Evolutionary conservation across 495 filamentous ascomycete genomes (phyloP), one percentile per base, ranked within the genome.

Genomic region (Terfezia boudieri): DNA sequence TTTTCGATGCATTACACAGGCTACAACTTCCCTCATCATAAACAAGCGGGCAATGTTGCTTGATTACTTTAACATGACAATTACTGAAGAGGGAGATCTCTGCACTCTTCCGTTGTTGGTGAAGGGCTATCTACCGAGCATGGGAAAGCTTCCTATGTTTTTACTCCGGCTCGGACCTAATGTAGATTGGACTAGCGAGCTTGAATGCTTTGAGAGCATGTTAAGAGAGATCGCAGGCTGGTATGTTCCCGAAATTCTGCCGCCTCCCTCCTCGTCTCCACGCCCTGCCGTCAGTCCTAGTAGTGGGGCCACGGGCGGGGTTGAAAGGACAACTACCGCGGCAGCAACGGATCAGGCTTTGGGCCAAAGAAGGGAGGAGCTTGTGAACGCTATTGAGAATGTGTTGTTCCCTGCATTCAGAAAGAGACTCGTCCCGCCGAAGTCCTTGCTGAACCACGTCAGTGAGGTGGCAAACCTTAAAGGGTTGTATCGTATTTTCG

Each of bases 401-500:
- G 72, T 80, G 46, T 69, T 93, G 52, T 89, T 89, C 60, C 81
- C 90, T 6, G 84, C 87, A 4, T 79, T 94, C 58, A 82, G 84
- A 66, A 75, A 81, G 7, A 73, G 87, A 53, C 66, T 99, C 37
- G 81, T 96, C 56, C 88, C 87, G 26, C 94, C 89, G 46, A 82
- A 76, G 56, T 72, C 74, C 20, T 67, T 96, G 60, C 74, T 95
- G 66, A 75, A 76, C 55, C 84, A 80, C 17, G 78, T 94, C 35
- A 72, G 92, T 14, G 90, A 99, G 69, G 79, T 94, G 26, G 92
- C 92, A 0, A 83, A 94, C 71, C 68, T 96, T 55, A 96, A 94
- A 67, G 88, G 92, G 4, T 65, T 99, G 52, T 99, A 99, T 67
- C 72, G 84, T 46, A 88, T 95, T n/a, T 99, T 99, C 71, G 92